Evolutionary conservation across 2,329 filamentous ascomycete genomes (phyloP).

Genomic region (Thielaviopsis ethacetica): DNA sequence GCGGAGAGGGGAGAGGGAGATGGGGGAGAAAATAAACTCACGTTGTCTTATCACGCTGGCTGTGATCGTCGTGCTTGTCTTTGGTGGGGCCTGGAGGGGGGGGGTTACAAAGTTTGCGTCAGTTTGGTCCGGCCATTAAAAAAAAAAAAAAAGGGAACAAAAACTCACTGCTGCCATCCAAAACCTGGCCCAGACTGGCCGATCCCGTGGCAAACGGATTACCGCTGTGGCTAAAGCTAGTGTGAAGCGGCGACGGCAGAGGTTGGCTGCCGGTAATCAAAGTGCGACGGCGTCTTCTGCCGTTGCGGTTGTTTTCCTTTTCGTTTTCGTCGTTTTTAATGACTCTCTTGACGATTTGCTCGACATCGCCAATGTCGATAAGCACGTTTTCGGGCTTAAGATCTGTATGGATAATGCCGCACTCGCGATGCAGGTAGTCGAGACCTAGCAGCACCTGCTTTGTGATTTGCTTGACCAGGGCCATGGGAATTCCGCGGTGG

Average conservation of each 20-base stretch:
- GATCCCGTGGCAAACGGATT: constrained; percentile 8
- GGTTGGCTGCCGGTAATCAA: constrained; percentile 96
- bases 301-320: constrained; percentile 85
- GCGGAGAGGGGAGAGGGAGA: no score
- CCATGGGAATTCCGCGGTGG: constrained; percentile 90
- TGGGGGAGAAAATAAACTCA: constrained; percentile 32
- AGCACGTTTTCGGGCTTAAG: constrained; percentile 95
- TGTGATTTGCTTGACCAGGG: constrained; percentile 93
- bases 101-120: neutral
- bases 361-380: constrained; percentile 96
- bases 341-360: constrained; percentile 93
- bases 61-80: constrained; percentile 45
- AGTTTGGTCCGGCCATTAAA: neutral
- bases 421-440: constrained; percentile 93
- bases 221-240: constrained; percentile 59
- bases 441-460: constrained; percentile 92
- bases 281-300: constrained; percentile 73
- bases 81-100: constrained; percentile 7
- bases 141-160: neutral
- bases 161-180: constrained; percentile 34
- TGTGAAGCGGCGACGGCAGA: constrained; percentile 83
- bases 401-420: constrained; percentile 96
- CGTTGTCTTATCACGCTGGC: constrained; percentile 85
- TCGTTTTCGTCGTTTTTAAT: constrained; percentile 63
- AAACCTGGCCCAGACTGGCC: constrained; percentile 66